Evolutionary conservation across 2,329 filamentous ascomycete genomes (phyloP), one percentile per base, ranked within the genome.

Genomic region (Trichothecium roseum): DNA sequence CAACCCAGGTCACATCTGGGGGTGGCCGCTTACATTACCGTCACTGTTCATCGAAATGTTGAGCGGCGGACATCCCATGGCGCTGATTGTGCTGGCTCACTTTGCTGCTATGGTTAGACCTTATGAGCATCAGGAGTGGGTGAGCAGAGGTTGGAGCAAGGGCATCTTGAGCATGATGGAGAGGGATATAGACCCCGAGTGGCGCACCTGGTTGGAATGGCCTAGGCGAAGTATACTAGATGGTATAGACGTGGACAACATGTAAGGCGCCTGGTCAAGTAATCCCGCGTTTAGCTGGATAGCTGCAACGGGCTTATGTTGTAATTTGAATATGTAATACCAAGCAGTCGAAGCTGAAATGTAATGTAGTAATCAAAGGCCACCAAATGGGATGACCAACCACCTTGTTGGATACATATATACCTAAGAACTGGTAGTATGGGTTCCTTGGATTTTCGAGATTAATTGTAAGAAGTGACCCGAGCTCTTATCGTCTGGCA

Each of bases 71-170:
- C 37, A 43, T 26, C 36, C 38, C 5, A 37, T 42, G 7, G 43
- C 45, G 14, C 42, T 47, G 26, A 39, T 44, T 24, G 41, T 45
- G 5, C 31, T 45, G 30, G 45, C 43, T 24, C 45, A 47, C 35
- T 45, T 38, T 20, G 35, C 42, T 9, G 45, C 44, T 2, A 13
- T 45, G 32, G 24, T 30, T 1, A 34, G 37, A 14, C 28, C 38
- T 6, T 35, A 27, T 28, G 32, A 35, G 32, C 18, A 35, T 12
- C 14, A 28, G 15, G 18, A 26, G 10, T 45, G 44, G 44, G 27
- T 38, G 8, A 39, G 18, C n/a, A 12, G 31, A 10, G 44, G 44
- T 10, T 45, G 42, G 44, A 37, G 40, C 13, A 13, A 20, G n/a
- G 32, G 37, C 17, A 38, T 45, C 2, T 38, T 45, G 39, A 15